Conservation (phyloP, 2,329 filamentous ascomycete genomes). For the Ophiostoma australiae region DNA sequence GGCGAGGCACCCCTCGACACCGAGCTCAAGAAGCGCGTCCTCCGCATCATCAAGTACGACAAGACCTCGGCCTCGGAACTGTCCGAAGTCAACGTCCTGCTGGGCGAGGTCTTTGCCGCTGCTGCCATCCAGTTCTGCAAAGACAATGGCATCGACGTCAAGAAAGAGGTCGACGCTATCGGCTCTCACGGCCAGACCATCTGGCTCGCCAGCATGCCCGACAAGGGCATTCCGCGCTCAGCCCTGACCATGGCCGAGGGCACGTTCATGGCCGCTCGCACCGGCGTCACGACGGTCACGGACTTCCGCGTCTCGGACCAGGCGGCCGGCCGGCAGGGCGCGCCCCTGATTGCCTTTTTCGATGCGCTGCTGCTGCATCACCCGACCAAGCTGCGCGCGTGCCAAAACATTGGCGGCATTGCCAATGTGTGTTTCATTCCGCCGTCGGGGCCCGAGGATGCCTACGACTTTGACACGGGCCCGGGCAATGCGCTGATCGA, state of each 20-base stretch:
- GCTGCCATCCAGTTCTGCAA: conserved; percentile 48
- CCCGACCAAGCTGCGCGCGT: conserved; percentile 52
- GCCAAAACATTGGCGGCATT: conserved; percentile 59
- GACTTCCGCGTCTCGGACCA: conserved; percentile 55
- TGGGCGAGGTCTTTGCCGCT: conserved; percentile 53
- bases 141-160: conserved; percentile 40
- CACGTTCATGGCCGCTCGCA: conserved; percentile 48
- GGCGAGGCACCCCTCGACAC: conserved; percentile 51
- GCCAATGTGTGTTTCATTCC: conserved; percentile 58
- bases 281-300: conserved; percentile 54
- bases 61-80: conserved; percentile 49
- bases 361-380: conserved; percentile 53
- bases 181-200: conserved; percentile 57
- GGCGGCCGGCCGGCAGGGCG: conserved; percentile 51
- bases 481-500: conserved; percentile 55
- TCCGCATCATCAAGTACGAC: conserved; percentile 53
- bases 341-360: conserved; percentile 54
- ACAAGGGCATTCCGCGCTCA: conserved; percentile 42
- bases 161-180: conserved; percentile 48
- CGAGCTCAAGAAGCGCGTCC: conserved; percentile 51
- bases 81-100: conserved; percentile 52
- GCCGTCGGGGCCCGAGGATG: conserved; percentile 39
- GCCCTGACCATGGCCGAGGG: conserved; percentile 56
- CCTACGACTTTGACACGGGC: conserved; percentile 52
- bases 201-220: conserved; percentile 52